Conservation (phyloP, 495 filamentous ascomycete species). For the Zalerion maritima region DNA sequence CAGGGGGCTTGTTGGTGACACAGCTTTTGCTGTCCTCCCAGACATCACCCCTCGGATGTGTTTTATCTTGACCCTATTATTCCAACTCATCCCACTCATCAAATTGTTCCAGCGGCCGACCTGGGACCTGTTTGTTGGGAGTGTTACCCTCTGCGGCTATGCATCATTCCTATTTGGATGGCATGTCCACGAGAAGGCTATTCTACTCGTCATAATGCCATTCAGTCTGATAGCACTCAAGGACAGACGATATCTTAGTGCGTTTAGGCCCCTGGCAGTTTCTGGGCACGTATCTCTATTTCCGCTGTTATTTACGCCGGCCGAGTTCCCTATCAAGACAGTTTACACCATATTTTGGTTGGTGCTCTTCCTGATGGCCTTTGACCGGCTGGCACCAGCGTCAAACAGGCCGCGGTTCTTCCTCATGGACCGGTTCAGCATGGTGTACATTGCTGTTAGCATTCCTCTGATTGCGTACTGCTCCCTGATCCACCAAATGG, state of each 20-base stretch:
- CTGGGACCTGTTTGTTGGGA: conserved; percentile 78
- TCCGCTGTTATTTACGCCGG: conserved; percentile 79
- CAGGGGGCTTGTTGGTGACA: conserved; percentile 86
- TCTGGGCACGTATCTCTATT: conserved; percentile 92
- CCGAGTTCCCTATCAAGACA: conserved; percentile 86
- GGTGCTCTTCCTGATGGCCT: conserved; percentile 66
- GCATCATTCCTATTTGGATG: conserved; percentile 95
- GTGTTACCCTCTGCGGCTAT: conserved; percentile 88
- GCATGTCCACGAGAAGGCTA: conserved; percentile 97
- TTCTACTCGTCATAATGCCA: conserved; percentile 85
- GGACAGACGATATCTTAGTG: conserved; percentile 80
- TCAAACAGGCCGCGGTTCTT: conserved; percentile 61
- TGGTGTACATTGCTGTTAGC: conserved; percentile 71
- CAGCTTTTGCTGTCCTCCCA: conserved; percentile 83
- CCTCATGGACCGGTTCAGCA: conserved; percentile 77
- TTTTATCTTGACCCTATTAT: conserved; percentile 68
- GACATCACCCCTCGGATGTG: conserved; percentile 67
- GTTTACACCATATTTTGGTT: conserved; percentile 91
- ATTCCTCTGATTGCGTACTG: conserved; percentile 85
- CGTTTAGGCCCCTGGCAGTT: conserved; percentile 83
- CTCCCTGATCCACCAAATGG: conserved; percentile 63
- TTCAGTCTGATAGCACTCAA: conserved; percentile 89
- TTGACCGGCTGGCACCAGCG: conserved; percentile 77
- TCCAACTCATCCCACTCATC: conserved; percentile 65
- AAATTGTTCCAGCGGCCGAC: conserved; percentile 71